Evolutionary conservation across 2,329 filamentous ascomycete species (phyloP).

Genomic region (Microsporum ferrugineum): DNA sequence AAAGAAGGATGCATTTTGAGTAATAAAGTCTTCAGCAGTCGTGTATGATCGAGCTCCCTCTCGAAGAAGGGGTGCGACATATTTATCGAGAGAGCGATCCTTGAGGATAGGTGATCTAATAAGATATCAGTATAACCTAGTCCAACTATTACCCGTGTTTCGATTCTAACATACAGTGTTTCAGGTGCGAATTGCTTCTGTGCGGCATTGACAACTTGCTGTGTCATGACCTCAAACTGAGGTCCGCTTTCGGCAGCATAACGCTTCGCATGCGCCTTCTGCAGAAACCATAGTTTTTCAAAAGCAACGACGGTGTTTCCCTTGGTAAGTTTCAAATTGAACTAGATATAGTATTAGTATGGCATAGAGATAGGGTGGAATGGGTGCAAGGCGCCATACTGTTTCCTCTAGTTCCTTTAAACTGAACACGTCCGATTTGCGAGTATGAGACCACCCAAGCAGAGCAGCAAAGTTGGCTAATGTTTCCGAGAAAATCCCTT

Average conservation of each 20-base stretch:
- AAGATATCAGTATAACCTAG: neutral
- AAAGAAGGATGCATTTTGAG: conserved; percentile 31
- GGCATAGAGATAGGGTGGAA: neutral
- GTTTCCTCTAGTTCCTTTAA: conserved; percentile 59
- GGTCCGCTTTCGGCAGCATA: conserved; percentile 37
- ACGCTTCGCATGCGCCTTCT: conserved; percentile 54
- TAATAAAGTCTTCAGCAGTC: conserved; percentile 12
- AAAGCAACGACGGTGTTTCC: conserved; percentile 76
- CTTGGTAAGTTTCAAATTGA: conserved; percentile 78
- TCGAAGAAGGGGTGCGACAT: conserved; percentile 42
- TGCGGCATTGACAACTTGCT: conserved; percentile 22
- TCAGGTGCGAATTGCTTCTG: conserved; percentile 17
- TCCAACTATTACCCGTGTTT: neutral
- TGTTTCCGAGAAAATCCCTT: conserved; percentile 51
- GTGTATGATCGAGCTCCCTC: conserved; percentile 13
- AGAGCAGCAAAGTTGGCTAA: conserved; percentile 75
- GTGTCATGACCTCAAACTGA: conserved; percentile 31
- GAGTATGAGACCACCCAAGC: conserved; percentile 66
- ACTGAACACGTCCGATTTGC: conserved; percentile 58
- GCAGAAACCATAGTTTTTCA: conserved; percentile 69
- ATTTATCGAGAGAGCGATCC: conserved; percentile 32
- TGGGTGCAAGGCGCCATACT: conserved; percentile 35
- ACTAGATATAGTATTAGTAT: conserved; percentile 36
- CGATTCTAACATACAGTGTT: conserved; percentile 22
- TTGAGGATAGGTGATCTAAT: conserved; percentile 22